Base-by-base conservation (phyloP, 352 stramenopile species). In the Phytopythium delawarense region DNA sequence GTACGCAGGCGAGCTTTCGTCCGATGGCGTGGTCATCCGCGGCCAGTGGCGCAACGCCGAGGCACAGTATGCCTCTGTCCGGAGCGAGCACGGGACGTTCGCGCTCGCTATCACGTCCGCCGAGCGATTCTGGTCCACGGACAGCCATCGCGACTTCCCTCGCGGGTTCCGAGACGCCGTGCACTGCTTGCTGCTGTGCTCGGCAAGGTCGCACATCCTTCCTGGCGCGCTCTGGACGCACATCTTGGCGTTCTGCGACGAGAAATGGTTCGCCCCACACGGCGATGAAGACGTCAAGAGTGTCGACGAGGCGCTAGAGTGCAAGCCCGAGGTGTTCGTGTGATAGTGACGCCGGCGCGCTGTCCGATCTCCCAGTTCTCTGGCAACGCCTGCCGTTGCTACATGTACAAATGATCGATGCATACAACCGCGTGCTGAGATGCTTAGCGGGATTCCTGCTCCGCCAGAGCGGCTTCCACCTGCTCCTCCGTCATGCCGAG, bases 1-100 rank as follows among this genome's bases (percentile, higher is more conserved):
- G 44, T 91, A 89, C 59, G 32, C 51, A 1, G 82, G 69, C 2
- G 52, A 25, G 1, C 61, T 91, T 13, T 77, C 72, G 15, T 35
- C 11, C 7, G 70, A 85, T 35, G 78, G 78, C 1, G 69, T 72
- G 1, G 69, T 88, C 12, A 37, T 91, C 7, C 53, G 64, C 34
- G 82, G 82, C 1, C 51, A 42, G 7, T 91, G 82, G 82, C 63
- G 59, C 5, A 91, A 89, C 32, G 69, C 63, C 0, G 76, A 87
- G 12, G 39, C 59, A 25, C 59, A 80, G 30, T 63, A 66, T 12
- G 66, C 67, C 0, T 49, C 57, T 25, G 64, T 58, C 23, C 62
- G 54, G 30, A 74, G 82, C 12, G 82, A 91, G 54, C 74, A 81
- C 25, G 82, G 82, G 13, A 87, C 62, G 1, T 88, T 89, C 63